A percentile compares a stretch with the other conserved stretches of the same genome.
Evolutionary conservation across 345 rosid species (phyloP).

Genomic region (Hibiscus mutabilis): DNA sequence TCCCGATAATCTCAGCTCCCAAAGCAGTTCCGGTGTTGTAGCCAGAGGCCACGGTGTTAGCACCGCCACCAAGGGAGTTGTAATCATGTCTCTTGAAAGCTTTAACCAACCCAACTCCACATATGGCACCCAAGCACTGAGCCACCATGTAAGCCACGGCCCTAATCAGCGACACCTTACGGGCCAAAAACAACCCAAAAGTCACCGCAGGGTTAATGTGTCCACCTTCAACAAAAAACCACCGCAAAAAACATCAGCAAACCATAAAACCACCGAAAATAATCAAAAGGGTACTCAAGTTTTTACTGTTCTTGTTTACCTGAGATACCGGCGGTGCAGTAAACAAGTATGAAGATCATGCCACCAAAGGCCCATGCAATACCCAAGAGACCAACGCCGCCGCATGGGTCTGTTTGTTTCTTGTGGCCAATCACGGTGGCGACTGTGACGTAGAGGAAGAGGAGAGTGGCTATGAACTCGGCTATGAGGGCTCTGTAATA

Average conservation of each 20-base stretch:
- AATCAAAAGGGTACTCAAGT: background rate
- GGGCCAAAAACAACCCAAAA: slow-evolving; percentile 32
- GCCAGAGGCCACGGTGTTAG: slow-evolving; percentile 45
- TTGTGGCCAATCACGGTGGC: slow-evolving; percentile 13
- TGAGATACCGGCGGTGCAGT: slow-evolving; percentile 18
- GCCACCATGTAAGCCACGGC: slow-evolving; percentile 73
- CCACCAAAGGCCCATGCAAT: slow-evolving; percentile 16
- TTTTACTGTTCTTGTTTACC: background rate
- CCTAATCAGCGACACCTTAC: slow-evolving; percentile 61
- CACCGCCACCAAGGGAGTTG: slow-evolving; percentile 61
- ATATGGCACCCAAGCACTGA: slow-evolving; percentile 72
- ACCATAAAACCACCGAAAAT: background rate
- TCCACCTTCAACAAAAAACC: slow-evolving; percentile 7
- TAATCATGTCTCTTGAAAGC: slow-evolving; percentile 64
- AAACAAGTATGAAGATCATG: slow-evolving; percentile 16
- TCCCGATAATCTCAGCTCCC: slow-evolving; percentile 72
- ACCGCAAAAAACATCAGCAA: background rate
- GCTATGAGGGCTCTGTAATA: slow-evolving; percentile 91
- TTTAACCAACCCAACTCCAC: slow-evolving; percentile 79
- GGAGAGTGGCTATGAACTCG: slow-evolving; percentile 89
- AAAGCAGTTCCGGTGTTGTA: slow-evolving; percentile 66
- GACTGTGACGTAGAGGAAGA: slow-evolving; percentile 42
- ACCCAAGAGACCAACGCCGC: slow-evolving; percentile 11
- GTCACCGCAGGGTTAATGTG: slow-evolving; percentile 73
- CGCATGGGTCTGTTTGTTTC: slow-evolving; percentile 2